Evolutionary conservation across 176 grass and related monocot species (phyloP), one percentile per base, ranked within the genome.

Genomic region (Metroxylon sagu): DNA sequence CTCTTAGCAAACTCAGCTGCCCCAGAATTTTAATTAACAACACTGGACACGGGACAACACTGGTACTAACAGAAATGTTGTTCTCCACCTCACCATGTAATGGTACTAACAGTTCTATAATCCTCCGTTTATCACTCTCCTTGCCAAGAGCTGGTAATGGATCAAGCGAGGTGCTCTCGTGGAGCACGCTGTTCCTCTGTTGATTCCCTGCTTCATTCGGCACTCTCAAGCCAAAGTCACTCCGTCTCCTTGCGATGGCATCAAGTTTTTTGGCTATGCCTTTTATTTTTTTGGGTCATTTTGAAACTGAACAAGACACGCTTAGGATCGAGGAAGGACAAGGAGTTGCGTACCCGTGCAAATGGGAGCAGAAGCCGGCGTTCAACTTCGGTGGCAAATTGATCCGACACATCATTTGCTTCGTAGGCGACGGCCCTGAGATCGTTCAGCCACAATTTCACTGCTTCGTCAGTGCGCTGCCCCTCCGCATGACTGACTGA

Each of bases 401-500:
- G 59, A 50, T 86, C 82, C 48, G 81, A 10, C 1, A 74, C 15
- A 12, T 86, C 83, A 1, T 50, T 19, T 14, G 53, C 73, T 0
- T 80, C 6, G 12, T 81, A 81, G 5, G 60, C 69, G 1, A 48
- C 27, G 28, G 64, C 59, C 57, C 65, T 67, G 56, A 86, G 64
- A 0, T 29, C 12, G 2, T 4, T 10, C 1, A 85, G 64, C 66
- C 25, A 58, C 2, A 6, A 1, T 29, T 53, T 19, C 7, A 63
- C 31, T 29, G 0, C 0, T 1, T 12, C 5, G 1, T 12, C 35
- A 4, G 48, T 54, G 16, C 48, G 50, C 16, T 48, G 18, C 2
- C 0, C 59, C 8, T 71, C 76, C 7, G 82, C 72, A 0, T 5
- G 35, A 10, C 2, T 16, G 25, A 85, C n/a, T n/a, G n/a, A n/a